Conservation (phyloP, 2,329 filamentous ascomycete genomes). For the Neurospora sp. region DNA sequence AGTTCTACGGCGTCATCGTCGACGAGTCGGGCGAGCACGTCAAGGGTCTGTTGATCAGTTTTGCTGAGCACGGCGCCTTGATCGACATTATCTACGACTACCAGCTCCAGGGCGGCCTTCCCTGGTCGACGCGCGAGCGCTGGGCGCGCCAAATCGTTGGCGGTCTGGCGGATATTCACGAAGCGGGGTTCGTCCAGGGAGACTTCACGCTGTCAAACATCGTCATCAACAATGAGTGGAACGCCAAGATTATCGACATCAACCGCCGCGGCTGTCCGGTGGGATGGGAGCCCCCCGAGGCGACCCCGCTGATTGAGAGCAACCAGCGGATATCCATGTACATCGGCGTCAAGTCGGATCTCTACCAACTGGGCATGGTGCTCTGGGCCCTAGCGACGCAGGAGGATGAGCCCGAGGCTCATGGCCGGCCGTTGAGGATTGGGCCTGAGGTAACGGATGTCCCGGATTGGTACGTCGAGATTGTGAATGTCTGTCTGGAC, state of each 20-base stretch:
- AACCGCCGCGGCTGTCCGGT: slow-evolving; percentile 95
- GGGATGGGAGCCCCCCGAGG: slow-evolving; percentile 94
- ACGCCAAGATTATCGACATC: slow-evolving; percentile 97
- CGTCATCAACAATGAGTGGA: slow-evolving; percentile 72
- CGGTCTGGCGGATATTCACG: slow-evolving; percentile 85
- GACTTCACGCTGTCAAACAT: slow-evolving; percentile 98
- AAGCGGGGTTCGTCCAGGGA: slow-evolving; percentile 91
- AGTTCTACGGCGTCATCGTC: slow-evolving; percentile 78
- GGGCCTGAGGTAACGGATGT: slow-evolving; percentile 46
- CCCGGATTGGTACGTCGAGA: slow-evolving; percentile 67
- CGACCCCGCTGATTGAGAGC: slow-evolving; percentile 72
- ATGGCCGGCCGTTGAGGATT: slow-evolving; percentile 58
- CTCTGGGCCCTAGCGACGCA: slow-evolving; percentile 84
- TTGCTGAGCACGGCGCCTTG: slow-evolving; percentile 75
- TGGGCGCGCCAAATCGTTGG: slow-evolving; percentile 90
- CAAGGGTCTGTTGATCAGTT: slow-evolving; percentile 83
- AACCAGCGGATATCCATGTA: slow-evolving; percentile 92
- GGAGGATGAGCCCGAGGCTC: slow-evolving; percentile 80
- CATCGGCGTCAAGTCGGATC: slow-evolving; percentile 93
- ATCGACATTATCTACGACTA: slow-evolving; percentile 86
- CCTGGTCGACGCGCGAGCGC: slow-evolving; percentile 65
- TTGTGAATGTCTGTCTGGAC: slow-evolving; percentile 69
- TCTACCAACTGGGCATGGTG: slow-evolving; percentile 95
- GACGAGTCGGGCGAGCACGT: slow-evolving; percentile 65
- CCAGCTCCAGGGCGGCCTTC: slow-evolving; percentile 36